Conservation (phyloP, 192 early-diverging fungal genomes). For the Kappamyces sp. region DNA sequence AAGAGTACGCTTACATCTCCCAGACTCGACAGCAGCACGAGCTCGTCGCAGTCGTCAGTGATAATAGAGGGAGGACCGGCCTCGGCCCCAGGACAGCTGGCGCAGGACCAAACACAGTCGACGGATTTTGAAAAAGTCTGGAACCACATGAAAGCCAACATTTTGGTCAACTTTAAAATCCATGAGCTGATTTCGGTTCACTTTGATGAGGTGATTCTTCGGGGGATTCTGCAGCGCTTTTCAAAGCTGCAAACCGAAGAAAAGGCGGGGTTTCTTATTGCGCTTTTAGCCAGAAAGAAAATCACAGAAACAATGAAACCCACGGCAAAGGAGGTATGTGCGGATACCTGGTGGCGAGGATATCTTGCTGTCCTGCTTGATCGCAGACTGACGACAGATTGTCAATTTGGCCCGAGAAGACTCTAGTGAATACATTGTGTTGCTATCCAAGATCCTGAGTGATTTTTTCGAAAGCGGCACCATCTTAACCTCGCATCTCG, state of each 20-base stretch:
- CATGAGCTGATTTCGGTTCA: slow-evolving; percentile 10
- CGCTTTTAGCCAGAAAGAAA: slow-evolving; percentile 11
- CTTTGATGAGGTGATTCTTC: slow-evolving; percentile 12
- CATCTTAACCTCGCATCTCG: too few species aligned
- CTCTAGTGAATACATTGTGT: slow-evolving; percentile 10
- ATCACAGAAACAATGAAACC: slow-evolving; percentile 14
- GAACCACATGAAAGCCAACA: slow-evolving; percentile 6
- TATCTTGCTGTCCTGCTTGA: neutral
- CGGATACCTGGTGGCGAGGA: too few species aligned
- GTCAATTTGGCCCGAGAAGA: neutral
- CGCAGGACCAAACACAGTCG: neutral
- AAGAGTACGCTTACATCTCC: too few species aligned
- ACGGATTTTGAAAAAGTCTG: slow-evolving; percentile 3
- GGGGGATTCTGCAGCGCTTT: slow-evolving; percentile 2
- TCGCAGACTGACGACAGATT: slow-evolving; percentile 1
- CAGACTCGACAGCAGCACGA: too few species aligned
- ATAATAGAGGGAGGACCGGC: too few species aligned
- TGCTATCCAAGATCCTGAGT: slow-evolving; percentile 4
- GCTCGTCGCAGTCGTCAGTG: too few species aligned
- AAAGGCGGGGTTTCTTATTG: slow-evolving; percentile 7
- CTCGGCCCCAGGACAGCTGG: too few species aligned
- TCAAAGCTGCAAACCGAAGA: neutral
- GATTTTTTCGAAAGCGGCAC: too few species aligned
- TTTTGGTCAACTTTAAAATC: slow-evolving; percentile 8
- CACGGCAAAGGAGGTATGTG: slow-evolving; percentile 1